These are phyloP conservation scores for Pleurotus citrinopileatus DNA, from an alignment of 768 basidiomycete species.

Conservation along the genomic window DNA sequence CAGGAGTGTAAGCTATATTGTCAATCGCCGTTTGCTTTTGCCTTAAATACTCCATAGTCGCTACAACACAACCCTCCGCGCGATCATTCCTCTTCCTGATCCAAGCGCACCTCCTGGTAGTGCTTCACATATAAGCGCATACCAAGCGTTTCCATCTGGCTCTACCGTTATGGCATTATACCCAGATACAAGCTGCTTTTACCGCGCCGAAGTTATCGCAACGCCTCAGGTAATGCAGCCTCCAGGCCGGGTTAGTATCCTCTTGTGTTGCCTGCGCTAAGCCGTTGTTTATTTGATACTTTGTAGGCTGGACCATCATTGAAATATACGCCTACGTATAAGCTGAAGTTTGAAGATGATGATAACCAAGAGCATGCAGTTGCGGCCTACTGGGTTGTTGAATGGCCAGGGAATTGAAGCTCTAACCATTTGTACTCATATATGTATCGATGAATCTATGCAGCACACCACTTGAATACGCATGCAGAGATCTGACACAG, in stretches of 20 bases:
- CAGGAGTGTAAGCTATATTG: conserved; percentile 45
- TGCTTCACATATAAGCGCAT: conserved; percentile 63
- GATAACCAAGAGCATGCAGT: conserved; percentile 81
- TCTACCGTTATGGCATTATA: conserved; percentile 85
- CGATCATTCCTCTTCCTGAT: conserved; percentile 81
- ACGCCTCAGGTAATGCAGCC: conserved; percentile 48
- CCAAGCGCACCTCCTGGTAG: conserved; percentile 53
- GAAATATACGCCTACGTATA: conserved; percentile 60
- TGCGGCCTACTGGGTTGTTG: conserved; percentile 77
- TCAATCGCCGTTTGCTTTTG: not conserved
- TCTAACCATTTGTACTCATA: not conserved
- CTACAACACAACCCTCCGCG: conserved; percentile 67
- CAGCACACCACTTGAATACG: too few relatives aligned
- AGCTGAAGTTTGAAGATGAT: conserved; percentile 86
- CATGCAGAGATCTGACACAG: too few relatives aligned
- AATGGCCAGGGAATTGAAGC: conserved; percentile 53
- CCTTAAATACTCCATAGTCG: conserved; percentile 36
- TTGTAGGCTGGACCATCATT: conserved; percentile 32
- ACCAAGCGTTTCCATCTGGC: conserved; percentile 69
- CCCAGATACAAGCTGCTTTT: conserved; percentile 90
- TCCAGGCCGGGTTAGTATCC: conserved; percentile 29
- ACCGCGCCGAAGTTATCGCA: conserved; percentile 80
- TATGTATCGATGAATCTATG: not conserved
- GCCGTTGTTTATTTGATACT: not conserved
- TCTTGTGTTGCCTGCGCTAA: not conserved